Evolutionary conservation across 1,139 yeast genomes (phyloP).

Genomic region (Saccharomycopsis hybrid): DNA sequence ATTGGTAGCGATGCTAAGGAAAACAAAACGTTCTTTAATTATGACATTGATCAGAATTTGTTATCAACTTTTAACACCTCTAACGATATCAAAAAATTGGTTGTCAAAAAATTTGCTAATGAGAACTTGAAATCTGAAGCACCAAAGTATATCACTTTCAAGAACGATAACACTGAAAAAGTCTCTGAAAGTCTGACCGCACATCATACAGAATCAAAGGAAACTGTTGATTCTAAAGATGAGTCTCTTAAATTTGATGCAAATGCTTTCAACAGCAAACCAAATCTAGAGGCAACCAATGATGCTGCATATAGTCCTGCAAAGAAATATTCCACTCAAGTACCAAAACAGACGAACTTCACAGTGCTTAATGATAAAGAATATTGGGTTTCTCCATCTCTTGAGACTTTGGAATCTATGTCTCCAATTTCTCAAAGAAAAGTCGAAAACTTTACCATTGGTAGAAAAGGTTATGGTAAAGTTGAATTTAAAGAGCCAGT

Average conservation of each 20-base stretch:
- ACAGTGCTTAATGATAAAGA: slow-evolving; percentile 47
- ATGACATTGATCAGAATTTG: slow-evolving; percentile 8
- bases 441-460: slow-evolving; percentile 66
- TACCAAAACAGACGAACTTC: background rate
- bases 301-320: too few relatives aligned
- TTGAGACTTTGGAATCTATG: slow-evolving; percentile 53
- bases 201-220: background rate
- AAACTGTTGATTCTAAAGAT: background rate
- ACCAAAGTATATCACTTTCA: slow-evolving; percentile 2
- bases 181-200: background rate
- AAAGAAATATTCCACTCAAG: too few relatives aligned
- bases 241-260: too few relatives aligned
- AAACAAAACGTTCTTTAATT: slow-evolving; percentile 7
- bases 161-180: background rate
- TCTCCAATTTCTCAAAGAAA: slow-evolving; percentile 57
- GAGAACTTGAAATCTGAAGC: background rate
- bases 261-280: too few relatives aligned
- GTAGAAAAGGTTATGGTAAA: slow-evolving; percentile 72
- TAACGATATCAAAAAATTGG: slow-evolving; percentile 13
- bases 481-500: slow-evolving; percentile 76
- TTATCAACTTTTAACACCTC: slow-evolving; percentile 8
- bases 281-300: too few relatives aligned
- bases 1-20: slow-evolving; percentile 9
- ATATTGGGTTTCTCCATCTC: slow-evolving; percentile 82
- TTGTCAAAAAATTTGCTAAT: slow-evolving; percentile 11